Evolutionary conservation across 2,329 filamentous ascomycete species (phyloP), one percentile per base, ranked within the genome.

Genomic region (Fusarium piperis): DNA sequence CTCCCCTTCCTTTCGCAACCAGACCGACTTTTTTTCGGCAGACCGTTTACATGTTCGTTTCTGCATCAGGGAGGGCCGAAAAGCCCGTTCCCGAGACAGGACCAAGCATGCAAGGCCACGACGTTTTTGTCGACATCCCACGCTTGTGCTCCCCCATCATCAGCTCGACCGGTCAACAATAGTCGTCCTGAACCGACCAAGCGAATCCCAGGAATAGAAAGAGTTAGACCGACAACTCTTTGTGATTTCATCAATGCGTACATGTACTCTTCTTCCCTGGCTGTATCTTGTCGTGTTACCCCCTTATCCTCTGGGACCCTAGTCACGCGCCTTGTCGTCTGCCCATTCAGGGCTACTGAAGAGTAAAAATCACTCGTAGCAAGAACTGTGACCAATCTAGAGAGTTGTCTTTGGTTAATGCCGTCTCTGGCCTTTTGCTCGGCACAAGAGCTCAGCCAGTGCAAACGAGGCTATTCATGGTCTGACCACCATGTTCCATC

Each of bases 141-240:
- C 60, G 58, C 64, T 61, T 71, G 68, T 72, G 55, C 62, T 28
- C 71, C 36, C 36, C 68, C 63, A 66, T 65, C 30, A 16, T 38
- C 30, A 68, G 59, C 46, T 39, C 59, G 62, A 74, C 71, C 73
- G 71, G 71, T 74, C 71, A 75, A 75, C 59, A 32, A 35, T 39
- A 52, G 41, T 32, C 53, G 30, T 44, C 59, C 36, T 36, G 30
- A 35, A 32, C 59, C 56, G 57, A 59, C 59, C 56, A 73, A 57
- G 38, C 38, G 23, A 53, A 62, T 26, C 23, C 18, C 36, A 18
- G 60, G 46, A 68, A 59, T 16, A 55, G 51, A 23, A 33, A 18
- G 38, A 61, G 36, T 30, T 26, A 61, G 32, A 33, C 39, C 38
- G 18, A 30, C 26, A 46, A 44, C 59, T 53, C 57, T 26, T 48